These are phyloP conservation scores for Schizophyllum amplum DNA, from an alignment of 1,284 basidiomycete genomes.

Conservation along the genomic window DNA sequence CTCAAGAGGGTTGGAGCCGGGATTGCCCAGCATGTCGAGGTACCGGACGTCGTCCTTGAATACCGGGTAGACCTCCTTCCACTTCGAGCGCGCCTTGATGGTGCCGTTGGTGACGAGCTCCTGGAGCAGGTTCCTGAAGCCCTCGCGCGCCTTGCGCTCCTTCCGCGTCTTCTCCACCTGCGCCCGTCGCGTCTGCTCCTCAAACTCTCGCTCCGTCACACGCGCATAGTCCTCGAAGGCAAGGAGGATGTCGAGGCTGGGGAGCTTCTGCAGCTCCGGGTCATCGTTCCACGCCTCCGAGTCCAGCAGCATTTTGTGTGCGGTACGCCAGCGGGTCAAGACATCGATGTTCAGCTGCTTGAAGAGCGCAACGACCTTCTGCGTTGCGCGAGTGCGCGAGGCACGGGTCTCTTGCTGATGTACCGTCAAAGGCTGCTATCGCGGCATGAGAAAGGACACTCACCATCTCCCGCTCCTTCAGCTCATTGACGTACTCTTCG, in stretches of 20 bases:
- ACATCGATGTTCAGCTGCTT: constrained; percentile 82
- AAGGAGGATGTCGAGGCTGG: constrained; percentile 82
- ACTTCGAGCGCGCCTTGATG: constrained; percentile 79
- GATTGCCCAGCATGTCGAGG: constrained; percentile 77
- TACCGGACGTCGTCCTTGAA: constrained; percentile 81
- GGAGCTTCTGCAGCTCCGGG: constrained; percentile 68
- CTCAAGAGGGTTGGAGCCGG: constrained; percentile 91
- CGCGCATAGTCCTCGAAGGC: constrained; percentile 90
- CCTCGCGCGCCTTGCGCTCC: constrained; percentile 84
- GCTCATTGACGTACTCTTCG: constrained; percentile 80
- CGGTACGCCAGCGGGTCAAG: constrained; percentile 81
- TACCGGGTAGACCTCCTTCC: constrained; percentile 80
- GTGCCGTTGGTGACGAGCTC: constrained; percentile 60
- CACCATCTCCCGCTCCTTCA: constrained; percentile 82
- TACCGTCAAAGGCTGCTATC: constrained; percentile 6
- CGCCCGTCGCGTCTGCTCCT: constrained; percentile 70
- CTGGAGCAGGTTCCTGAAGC: constrained; percentile 71
- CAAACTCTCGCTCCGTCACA: constrained; percentile 81
- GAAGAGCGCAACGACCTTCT: constrained; percentile 73
- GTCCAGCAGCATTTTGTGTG: constrained; percentile 66
- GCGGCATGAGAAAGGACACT: constrained; percentile 19
- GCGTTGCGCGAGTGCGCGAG: constrained; percentile 65
- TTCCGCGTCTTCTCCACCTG: constrained; percentile 78
- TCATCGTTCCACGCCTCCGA: constrained; percentile 76
- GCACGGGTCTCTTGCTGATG: constrained; percentile 71